These are phyloP conservation scores for Lactifluus piperatus DNA, from an alignment of 768 basidiomycete genomes.

Conservation along the genomic window DNA sequence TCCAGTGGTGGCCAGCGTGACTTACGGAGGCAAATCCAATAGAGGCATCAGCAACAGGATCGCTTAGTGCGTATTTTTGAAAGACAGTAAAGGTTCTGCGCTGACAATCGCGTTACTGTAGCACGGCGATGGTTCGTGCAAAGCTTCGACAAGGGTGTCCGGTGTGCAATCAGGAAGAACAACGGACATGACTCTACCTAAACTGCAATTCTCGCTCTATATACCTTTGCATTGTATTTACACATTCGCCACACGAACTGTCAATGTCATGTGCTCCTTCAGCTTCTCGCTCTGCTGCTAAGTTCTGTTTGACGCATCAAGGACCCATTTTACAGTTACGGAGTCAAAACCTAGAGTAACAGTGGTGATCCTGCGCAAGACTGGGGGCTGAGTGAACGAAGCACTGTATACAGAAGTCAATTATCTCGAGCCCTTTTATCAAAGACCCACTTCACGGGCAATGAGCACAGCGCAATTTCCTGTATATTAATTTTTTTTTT, in stretches of 20 bases:
- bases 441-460: not conserved
- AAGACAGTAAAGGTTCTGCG: not conserved
- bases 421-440: not conserved
- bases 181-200: constrained; percentile 23
- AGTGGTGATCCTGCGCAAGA: not conserved
- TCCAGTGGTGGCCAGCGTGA: constrained; percentile 38
- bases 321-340: not conserved
- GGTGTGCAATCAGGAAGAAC: constrained; percentile 60
- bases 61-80: constrained; percentile 47
- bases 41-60: constrained; percentile 60
- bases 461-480: not conserved
- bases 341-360: no score
- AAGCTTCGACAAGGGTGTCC: constrained; percentile 66
- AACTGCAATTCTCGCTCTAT: not conserved
- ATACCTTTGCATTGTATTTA: not conserved
- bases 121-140: constrained; percentile 63
- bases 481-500: not conserved
- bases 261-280: not conserved
- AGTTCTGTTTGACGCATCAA: not conserved
- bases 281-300: not conserved
- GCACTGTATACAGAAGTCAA: not conserved
- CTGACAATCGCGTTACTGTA: constrained; percentile 23
- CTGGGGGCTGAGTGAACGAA: not conserved
- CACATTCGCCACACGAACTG: not conserved
- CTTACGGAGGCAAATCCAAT: constrained; percentile 31